Percentiles rank a stretch among this genome's conserved stretches.
Conservation (phyloP, 2,329 filamentous ascomycete genomes). For the Zelopaecilomyces penicillatus region DNA sequence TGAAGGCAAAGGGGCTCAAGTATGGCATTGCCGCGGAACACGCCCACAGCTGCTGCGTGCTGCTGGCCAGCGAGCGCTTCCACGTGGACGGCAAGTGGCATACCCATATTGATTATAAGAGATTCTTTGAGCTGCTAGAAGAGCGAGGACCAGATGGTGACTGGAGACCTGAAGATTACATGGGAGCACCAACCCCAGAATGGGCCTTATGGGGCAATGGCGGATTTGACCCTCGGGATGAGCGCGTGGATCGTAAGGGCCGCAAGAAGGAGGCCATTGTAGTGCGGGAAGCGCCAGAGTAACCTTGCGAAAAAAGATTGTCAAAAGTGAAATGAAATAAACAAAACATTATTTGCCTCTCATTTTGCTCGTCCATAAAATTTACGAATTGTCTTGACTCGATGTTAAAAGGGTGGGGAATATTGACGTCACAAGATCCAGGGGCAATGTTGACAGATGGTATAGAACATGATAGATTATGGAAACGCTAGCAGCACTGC, state of each 20-base stretch:
- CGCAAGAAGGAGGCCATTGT: conserved; percentile 46
- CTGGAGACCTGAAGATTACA: conserved; percentile 86
- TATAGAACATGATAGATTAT: conserved; percentile 17
- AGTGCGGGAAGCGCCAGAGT: conserved; percentile 21
- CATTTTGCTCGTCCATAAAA: background rate
- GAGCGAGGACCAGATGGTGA: conserved; percentile 54
- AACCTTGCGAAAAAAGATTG: conserved; percentile 5
- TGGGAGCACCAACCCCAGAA: conserved; percentile 74
- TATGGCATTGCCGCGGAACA: conserved; percentile 96
- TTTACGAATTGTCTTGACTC: too few species aligned
- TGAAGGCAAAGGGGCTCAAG: conserved; percentile 60
- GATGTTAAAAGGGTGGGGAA: too few species aligned
- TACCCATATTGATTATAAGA: conserved; percentile 81
- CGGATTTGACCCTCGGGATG: conserved; percentile 86
- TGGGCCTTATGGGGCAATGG: conserved; percentile 95
- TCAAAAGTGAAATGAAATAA: conserved; percentile 9
- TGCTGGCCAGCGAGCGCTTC: conserved; percentile 79
- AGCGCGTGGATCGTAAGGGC: conserved; percentile 80
- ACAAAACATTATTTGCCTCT: conserved; percentile 12
- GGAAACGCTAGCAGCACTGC: conserved; percentile 22
- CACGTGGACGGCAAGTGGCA: conserved; percentile 72
- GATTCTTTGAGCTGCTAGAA: conserved; percentile 79
- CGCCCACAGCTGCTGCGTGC: conserved; percentile 85
- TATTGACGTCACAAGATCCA: too few species aligned
- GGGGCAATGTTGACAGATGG: too few species aligned